phyloP scores from a whole-genome alignment of 177 flowering plant species.

The Vitis hybrid region DNA sequence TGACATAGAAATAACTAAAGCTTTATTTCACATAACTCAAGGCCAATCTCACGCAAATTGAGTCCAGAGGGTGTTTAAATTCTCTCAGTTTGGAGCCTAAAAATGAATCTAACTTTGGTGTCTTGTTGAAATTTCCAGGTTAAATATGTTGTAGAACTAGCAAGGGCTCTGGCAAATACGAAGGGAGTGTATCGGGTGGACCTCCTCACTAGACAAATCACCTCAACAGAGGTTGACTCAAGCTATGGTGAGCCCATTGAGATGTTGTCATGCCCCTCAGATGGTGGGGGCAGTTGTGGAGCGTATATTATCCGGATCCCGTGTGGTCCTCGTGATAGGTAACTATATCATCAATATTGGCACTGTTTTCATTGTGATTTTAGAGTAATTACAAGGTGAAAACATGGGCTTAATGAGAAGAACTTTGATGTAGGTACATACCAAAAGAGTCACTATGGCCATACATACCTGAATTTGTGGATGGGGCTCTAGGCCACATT shows the following conservation, averaged over 20 bases:
- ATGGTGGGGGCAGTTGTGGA: constrained; percentile 42
- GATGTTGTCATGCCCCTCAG: constrained; percentile 62
- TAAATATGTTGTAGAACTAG: constrained; percentile 85
- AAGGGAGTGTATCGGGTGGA: constrained; percentile 75
- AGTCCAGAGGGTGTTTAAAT: too few relatives aligned
- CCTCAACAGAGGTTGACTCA: constrained; percentile 67
- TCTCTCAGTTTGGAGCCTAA: too few relatives aligned
- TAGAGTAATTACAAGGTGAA: neutral
- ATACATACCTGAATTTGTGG: constrained; percentile 77
- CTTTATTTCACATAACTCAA: too few relatives aligned
- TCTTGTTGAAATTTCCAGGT: constrained; percentile 36
- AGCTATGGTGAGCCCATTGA: constrained; percentile 83
- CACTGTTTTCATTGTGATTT: neutral
- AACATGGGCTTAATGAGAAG: too few relatives aligned
- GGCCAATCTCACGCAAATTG: too few relatives aligned
- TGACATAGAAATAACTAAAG: too few relatives aligned
- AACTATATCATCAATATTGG: neutral
- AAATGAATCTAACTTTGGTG: too few relatives aligned
- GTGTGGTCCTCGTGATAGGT: constrained; percentile 62
- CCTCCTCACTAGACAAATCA: constrained; percentile 72
- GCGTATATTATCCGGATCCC: constrained; percentile 81
- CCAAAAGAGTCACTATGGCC: constrained; percentile 86
- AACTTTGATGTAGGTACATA: constrained; percentile 50
- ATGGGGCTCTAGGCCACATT: constrained; percentile 65
- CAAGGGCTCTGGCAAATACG: constrained; percentile 67